These are phyloP conservation scores for Wolfiporia cocos DNA, from an alignment of 1,284 basidiomycete genomes.

Conservation along the genomic window DNA sequence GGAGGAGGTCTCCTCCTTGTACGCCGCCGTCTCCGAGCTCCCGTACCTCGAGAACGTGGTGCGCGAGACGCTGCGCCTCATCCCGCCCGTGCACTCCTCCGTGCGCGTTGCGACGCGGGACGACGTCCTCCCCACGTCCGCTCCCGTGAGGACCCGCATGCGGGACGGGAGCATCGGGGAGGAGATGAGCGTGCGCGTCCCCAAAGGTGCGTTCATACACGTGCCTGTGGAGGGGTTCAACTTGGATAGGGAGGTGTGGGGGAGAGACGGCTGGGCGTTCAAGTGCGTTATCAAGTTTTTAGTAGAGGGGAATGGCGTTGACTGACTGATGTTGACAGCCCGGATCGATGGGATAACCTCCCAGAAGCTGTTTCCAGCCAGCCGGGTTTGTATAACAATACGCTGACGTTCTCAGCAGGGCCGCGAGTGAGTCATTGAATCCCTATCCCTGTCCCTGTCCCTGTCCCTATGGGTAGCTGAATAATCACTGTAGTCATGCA, in stretches of 20 bases:
- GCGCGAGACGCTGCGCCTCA: constrained; percentile 66
- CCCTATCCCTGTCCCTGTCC: too few relatives aligned
- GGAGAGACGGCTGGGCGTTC: constrained; percentile 70
- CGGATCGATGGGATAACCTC: constrained; percentile 72
- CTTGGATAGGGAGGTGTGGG: constrained; percentile 70
- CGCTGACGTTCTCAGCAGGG: constrained; percentile 72
- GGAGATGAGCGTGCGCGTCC: constrained; percentile 42
- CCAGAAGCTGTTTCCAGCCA: constrained; percentile 53
- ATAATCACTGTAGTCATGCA: constrained; percentile 56
- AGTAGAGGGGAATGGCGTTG: too few relatives aligned
- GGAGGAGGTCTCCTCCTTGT: constrained; percentile 58
- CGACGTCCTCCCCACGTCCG: constrained; percentile 66
- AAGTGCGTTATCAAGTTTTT: constrained; percentile 39
- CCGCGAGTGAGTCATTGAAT: constrained; percentile 64
- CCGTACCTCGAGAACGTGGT: constrained; percentile 74
- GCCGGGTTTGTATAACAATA: constrained; percentile 67
- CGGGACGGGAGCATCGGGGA: constrained; percentile 39
- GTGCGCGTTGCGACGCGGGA: constrained; percentile 69
- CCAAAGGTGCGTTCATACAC: constrained; percentile 68
- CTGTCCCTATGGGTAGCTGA: background rate
- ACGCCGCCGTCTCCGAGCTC: constrained; percentile 51
- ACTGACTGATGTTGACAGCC: constrained; percentile 28
- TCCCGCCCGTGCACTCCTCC: constrained; percentile 78
- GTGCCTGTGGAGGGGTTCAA: constrained; percentile 75
- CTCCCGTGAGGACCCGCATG: constrained; percentile 44